Percentiles rank a stretch among this genome's conserved stretches.
These are phyloP conservation scores for Agapanthus africanus DNA, from an alignment of 106 monocot species.

Conservation along the genomic window DNA sequence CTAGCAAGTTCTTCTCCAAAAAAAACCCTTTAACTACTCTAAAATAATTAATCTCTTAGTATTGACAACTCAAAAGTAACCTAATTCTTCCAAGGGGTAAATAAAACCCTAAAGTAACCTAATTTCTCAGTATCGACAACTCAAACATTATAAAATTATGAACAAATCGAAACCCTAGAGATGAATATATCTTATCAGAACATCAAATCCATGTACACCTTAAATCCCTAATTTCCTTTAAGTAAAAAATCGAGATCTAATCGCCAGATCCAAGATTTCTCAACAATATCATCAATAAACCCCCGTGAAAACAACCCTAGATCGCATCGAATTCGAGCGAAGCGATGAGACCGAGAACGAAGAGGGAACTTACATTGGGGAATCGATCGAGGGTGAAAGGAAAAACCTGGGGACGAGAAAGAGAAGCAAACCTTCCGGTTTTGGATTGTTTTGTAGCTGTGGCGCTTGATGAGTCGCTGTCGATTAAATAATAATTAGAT, in stretches of 20 bases:
- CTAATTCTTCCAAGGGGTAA: no score
- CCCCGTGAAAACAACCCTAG: neutral
- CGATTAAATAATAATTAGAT: conserved; percentile 3
- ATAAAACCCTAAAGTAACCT: no score
- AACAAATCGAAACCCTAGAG: no score
- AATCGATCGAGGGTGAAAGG: neutral
- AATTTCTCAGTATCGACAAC: no score
- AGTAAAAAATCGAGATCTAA: neutral
- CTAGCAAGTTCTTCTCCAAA: no score
- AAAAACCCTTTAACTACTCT: no score
- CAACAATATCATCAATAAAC: neutral
- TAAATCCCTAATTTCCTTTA: neutral
- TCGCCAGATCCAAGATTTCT: neutral
- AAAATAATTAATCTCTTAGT: no score
- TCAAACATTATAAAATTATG: no score
- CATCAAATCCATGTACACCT: no score
- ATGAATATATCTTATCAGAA: no score
- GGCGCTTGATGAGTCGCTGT: neutral
- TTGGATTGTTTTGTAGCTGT: conserved; percentile 6
- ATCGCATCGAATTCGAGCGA: neutral
- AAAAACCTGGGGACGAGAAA: neutral
- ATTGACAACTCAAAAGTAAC: no score
- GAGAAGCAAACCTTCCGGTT: neutral
- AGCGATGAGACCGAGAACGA: neutral
- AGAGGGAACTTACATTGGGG: neutral